Evolutionary conservation across 768 basidiomycete species (phyloP).

Genomic region (Tricholoma terreum): DNA sequence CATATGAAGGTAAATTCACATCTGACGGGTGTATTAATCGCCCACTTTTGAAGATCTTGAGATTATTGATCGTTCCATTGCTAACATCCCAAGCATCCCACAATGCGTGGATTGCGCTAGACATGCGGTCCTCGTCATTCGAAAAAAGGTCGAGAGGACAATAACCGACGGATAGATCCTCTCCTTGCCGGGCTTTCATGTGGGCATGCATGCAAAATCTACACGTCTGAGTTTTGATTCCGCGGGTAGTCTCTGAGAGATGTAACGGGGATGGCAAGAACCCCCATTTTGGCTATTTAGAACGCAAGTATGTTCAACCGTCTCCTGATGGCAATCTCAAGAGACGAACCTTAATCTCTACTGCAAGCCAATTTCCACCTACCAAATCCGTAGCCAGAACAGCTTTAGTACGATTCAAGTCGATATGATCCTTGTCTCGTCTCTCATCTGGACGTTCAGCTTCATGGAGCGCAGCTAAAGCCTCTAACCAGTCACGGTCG

Average conservation of each 20-base stretch:
- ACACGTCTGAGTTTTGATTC: constrained; percentile 70
- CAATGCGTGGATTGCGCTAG: constrained; percentile 61
- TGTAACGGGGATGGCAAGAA: constrained; percentile 70
- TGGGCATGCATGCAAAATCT: constrained; percentile 89
- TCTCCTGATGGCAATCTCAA: background rate
- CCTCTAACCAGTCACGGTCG: constrained; percentile 56
- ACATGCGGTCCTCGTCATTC: constrained; percentile 53
- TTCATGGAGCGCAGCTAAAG: constrained; percentile 46
- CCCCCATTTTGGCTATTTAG: constrained; percentile 94
- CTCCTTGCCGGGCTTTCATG: constrained; percentile 41
- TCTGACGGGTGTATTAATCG: constrained; percentile 52
- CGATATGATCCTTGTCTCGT: constrained; percentile 54
- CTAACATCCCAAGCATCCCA: constrained; percentile 72
- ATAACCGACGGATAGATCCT: constrained; percentile 47
- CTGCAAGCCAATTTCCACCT: constrained; percentile 57
- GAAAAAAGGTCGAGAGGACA: constrained; percentile 94
- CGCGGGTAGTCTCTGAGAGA: constrained; percentile 55
- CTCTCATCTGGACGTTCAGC: constrained; percentile 54
- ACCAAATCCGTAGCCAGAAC: constrained; percentile 82
- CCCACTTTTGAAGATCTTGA: constrained; percentile 76
- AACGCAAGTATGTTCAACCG: background rate
- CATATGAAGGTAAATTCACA: constrained; percentile 36
- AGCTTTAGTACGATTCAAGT: constrained; percentile 50
- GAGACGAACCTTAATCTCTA: constrained; percentile 85
- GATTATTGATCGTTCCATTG: constrained; percentile 71